Conservation (phyloP, 345 rosid species). For the Brassica rapa region DNA sequence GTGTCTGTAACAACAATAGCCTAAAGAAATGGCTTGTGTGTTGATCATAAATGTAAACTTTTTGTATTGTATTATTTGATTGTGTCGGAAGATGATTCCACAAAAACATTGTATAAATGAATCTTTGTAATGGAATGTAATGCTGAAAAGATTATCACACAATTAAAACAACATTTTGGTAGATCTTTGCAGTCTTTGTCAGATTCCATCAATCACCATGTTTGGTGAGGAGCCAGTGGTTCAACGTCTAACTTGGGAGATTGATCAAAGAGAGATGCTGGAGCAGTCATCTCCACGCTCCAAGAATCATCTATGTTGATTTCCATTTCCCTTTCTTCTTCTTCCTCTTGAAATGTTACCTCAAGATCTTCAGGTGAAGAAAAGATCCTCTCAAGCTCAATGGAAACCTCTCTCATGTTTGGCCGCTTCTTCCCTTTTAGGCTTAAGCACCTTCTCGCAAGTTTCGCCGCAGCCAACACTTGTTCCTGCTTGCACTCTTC, state of each 20-base stretch:
- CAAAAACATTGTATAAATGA: constrained; percentile 18
- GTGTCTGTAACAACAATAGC: constrained; percentile 6
- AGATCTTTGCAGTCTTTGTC: not conserved
- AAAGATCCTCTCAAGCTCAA: not conserved
- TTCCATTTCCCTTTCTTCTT: constrained; percentile 29
- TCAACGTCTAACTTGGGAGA: constrained; percentile 26
- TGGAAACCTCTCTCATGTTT: not conserved
- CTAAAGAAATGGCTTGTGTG: constrained; percentile 8
- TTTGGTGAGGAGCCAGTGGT: constrained; percentile 26
- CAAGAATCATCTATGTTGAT: constrained; percentile 30
- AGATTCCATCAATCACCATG: constrained; percentile 24
- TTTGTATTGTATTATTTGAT: constrained; percentile 12
- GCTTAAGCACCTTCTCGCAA: not conserved
- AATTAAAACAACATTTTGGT: not conserved
- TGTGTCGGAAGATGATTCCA: constrained; percentile 9
- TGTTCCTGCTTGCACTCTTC: not conserved
- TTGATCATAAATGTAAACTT: not conserved
- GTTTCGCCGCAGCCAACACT: not conserved
- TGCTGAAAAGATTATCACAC: constrained; percentile 8
- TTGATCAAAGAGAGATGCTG: constrained; percentile 19
- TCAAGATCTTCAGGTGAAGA: constrained; percentile 4
- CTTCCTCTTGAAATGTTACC: constrained; percentile 16
- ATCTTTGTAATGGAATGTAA: constrained; percentile 15
- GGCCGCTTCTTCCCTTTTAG: not conserved
- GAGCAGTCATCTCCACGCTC: constrained; percentile 33